Base-by-base conservation (phyloP, 2,329 filamentous ascomycete genomes). In the Scedosporium boydii region DNA sequence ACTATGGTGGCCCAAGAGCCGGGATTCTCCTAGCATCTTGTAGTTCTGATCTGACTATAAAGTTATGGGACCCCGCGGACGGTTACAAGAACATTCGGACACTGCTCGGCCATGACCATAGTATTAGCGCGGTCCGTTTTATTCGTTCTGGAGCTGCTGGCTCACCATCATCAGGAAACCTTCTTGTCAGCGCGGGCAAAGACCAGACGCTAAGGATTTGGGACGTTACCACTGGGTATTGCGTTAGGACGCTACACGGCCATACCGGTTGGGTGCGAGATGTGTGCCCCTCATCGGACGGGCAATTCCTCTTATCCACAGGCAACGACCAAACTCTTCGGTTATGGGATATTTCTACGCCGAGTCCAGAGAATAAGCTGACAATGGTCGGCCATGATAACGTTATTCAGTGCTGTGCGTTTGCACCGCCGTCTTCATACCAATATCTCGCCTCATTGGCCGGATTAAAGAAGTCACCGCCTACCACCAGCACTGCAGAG, bases 31-130 rank as follows among this genome's bases (percentile, higher is more conserved):
- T 77, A 23, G 75, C 79, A 4, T 93, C 89, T 6, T 96, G 91
- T 78, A 92, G 87, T 58, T 92, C 88, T 58, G 93, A 97, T 73
- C 77, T 97, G 55, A 96, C 91, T 2, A 96, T 97, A 76, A 96
- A 96, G 74, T 79, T 97, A 26, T 98, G 93, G 93, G 91, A 97
- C 68, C 93, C 93, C 1, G 84, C 86, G 53, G 89, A 96, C 71
- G 90, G 95, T 64, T 97, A 97, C 78, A 96, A 96, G 74, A 97
- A 96, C 71, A 96, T 96, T 63, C 85, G 92, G 60, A 97, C 93
- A 1, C 79, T 97, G 21, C 89, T 90, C 0, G 93, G 93, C 5
- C 93, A 97, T 74, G 93, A 97, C 69, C 93, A 97, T 73, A 95
- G 88, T 66, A 90, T 97, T 62, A 95, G 89, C 68, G 88, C 90